Base-by-base conservation (phyloP, 108 stramenopile genomes). In the Parietichytrium sp. region DNA sequence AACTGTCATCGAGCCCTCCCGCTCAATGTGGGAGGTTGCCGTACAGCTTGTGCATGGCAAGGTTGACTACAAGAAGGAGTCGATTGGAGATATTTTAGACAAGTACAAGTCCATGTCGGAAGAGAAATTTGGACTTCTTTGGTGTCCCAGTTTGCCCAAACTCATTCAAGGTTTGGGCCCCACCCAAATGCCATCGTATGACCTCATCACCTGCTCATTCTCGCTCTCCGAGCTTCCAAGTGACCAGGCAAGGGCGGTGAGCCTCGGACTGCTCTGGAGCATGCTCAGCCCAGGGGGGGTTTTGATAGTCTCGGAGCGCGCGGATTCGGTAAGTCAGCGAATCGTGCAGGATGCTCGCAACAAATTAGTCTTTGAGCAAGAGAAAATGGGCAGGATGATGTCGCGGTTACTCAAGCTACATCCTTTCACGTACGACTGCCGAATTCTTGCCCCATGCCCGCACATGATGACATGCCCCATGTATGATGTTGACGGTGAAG, bases 1-100 rank as follows among this genome's bases (percentile, higher is more conserved):
- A 12, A 72, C 61, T 7, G 23, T 72, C 16, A 20, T 72, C 33
- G 61, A 72, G 16, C 61, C 61, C 42, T 72, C 61, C 23, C 33
- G 61, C 8, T 72, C 61, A n/a, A 72, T 72, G 61, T 72, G 61
- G 61, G 61, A 72, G 45, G 45, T 72, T 2, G 61, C 61, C 13
- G 38, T 45, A 2, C 36, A n/a, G 15, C 61, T 72, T n/a, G 20
- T 72, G 23, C 38, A 72, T 13, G 38, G 38, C n/a, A 33, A 33
- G 25, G 20, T 42, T 6, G 61, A 72, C 33, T 25, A 45, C 10
- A 33, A n/a, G 16, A 36, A 42, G 15, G 38, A 33, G 38, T n/a
- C n/a, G n/a, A 45, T 72, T 13, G 38, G 45, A 42, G 61, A 72
- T 25, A 7, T 72, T 38, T 42, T 72, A n/a, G 18, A 33, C n/a